Evolutionary conservation across 345 rosid species (phyloP).

Genomic region (Ceriops tagal): DNA sequence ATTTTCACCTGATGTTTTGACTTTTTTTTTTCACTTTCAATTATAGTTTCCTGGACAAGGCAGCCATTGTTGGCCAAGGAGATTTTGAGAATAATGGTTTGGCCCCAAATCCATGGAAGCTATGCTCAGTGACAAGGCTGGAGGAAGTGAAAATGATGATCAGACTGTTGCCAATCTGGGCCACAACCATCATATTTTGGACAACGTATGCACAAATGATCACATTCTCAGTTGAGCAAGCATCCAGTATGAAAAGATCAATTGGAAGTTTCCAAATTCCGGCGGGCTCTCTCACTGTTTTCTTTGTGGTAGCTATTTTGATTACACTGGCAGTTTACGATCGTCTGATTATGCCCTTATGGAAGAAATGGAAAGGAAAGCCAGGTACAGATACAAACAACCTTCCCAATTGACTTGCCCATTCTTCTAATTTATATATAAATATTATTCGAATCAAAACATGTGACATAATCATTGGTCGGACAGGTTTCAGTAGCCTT

Average conservation of each 20-base stretch:
- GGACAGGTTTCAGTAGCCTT: slow-evolving; percentile 50
- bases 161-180: slow-evolving; percentile 60
- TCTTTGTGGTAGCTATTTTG: slow-evolving; percentile 50
- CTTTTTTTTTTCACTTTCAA: not conserved
- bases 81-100: slow-evolving; percentile 30
- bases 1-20: too few species aligned
- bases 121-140: slow-evolving; percentile 51
- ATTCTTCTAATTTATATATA: too few species aligned
- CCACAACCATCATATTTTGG: slow-evolving; percentile 65
- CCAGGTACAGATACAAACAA: slow-evolving; percentile 36
- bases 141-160: slow-evolving; percentile 67
- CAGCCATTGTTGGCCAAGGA: slow-evolving; percentile 42
- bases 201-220: slow-evolving; percentile 63
- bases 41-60: slow-evolving; percentile 57
- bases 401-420: too few species aligned
- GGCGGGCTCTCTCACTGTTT: slow-evolving; percentile 59
- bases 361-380: slow-evolving; percentile 62
- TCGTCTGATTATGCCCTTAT: slow-evolving; percentile 49
- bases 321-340: slow-evolving; percentile 50
- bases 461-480: too few species aligned
- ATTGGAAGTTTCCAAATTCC: slow-evolving; percentile 55
- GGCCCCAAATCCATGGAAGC: slow-evolving; percentile 51
- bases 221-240: slow-evolving; percentile 65
- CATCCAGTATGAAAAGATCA: slow-evolving; percentile 57
- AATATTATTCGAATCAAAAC: too few species aligned